Percentiles rank a stretch among this genome's conserved stretches.
Conservation (phyloP, 2,329 filamentous ascomycete genomes). For the Pseudonectria buxi region DNA sequence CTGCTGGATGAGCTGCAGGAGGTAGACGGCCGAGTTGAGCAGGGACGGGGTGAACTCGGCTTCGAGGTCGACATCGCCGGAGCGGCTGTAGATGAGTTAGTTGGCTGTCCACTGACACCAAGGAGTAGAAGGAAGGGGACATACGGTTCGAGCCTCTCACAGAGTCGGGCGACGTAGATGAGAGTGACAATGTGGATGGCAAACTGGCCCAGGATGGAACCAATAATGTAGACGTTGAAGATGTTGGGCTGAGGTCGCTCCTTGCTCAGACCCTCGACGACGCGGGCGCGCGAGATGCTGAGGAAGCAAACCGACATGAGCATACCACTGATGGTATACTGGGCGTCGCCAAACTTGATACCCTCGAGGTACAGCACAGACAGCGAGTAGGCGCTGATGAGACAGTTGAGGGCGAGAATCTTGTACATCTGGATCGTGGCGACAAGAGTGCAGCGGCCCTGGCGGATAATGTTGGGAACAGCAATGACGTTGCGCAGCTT, state of each 20-base stretch:
- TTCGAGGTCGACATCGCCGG: constrained; percentile 72
- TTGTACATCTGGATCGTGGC: constrained; percentile 99
- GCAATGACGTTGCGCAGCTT: constrained; percentile 96
- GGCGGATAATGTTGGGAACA: constrained; percentile 95
- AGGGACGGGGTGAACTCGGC: constrained; percentile 90
- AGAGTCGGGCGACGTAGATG: constrained; percentile 87
- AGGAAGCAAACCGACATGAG: constrained; percentile 99
- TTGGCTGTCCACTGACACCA: background rate
- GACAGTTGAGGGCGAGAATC: constrained; percentile 93
- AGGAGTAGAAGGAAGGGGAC: constrained; percentile 28
- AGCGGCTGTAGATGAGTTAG: constrained; percentile 35
- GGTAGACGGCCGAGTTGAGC: constrained; percentile 93
- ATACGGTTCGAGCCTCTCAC: constrained; percentile 79
- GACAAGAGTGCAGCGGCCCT: constrained; percentile 94
- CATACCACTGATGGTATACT: constrained; percentile 98
- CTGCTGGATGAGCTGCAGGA: constrained; percentile 95
- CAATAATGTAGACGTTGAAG: constrained; percentile 98
- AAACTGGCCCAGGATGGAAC: constrained; percentile 94
- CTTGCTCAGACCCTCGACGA: constrained; percentile 91
- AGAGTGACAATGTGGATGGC: constrained; percentile 90
- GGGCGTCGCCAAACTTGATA: constrained; percentile 97
- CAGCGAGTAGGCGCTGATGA: constrained; percentile 95
- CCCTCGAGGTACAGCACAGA: constrained; percentile 95
- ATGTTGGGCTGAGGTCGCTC: constrained; percentile 98
- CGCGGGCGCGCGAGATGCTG: constrained; percentile 94